Conservation (phyloP, 23 red algal genomes). For the Pyropia haitanensis region DNA sequence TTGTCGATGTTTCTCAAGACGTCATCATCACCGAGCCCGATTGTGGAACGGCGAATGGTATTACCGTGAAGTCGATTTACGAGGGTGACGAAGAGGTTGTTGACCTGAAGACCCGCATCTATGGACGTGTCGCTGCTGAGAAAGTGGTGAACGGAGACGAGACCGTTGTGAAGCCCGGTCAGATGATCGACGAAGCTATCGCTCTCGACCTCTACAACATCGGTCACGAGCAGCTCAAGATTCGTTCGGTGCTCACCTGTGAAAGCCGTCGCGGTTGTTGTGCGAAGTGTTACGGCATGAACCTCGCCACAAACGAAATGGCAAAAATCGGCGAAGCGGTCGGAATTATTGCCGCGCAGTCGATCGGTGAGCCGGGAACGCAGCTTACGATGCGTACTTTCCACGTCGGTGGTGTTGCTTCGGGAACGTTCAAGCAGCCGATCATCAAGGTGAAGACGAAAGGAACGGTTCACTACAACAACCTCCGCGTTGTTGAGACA, state of each 20-base stretch:
- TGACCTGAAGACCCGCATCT: not conserved
- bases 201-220: not conserved
- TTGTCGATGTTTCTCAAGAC: constrained; percentile 1
- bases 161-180: not conserved
- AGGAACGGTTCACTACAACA: not conserved
- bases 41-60: constrained; percentile 2
- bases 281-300: not conserved
- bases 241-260: not conserved
- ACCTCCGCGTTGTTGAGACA: not conserved
- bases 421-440: not conserved
- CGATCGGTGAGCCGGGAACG: too few relatives aligned
- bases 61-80: not conserved
- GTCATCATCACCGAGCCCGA: constrained; percentile 4
- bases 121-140: not conserved
- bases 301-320: not conserved
- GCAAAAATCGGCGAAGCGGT: not conserved
- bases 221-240: not conserved
- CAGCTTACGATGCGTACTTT: too few relatives aligned
- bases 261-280: not conserved
- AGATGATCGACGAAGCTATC: not conserved
- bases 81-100: not conserved
- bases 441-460: not conserved
- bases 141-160: not conserved
- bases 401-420: too few relatives aligned
- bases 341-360: too few relatives aligned